Base-by-base conservation (phyloP, 441 rosid species). In the Geranium incanum region DNA sequence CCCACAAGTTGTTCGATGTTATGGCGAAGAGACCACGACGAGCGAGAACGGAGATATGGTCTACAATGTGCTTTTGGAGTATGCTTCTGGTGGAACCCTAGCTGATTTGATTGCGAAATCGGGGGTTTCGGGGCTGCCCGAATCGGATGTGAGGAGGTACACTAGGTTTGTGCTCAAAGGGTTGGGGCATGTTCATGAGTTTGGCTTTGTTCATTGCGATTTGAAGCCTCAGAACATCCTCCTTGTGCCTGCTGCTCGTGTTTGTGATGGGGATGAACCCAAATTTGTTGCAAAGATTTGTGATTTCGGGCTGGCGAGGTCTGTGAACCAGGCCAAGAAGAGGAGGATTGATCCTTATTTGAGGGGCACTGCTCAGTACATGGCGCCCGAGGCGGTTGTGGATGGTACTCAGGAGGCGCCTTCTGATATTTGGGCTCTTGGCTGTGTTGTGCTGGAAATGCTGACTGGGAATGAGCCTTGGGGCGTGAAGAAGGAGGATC, bases 281-380 rank as follows among this genome's bases (percentile, higher is more conserved):
- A 57, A 72, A 7, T 80, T 70, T 39, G 76, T 72, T 36, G 77
- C 72, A 0, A 81, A 81, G 73, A 64, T 81, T 7, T 80, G 77
- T 6, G 84, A 83, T 78, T 79, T 83, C 3, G 86, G 86, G 50
- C 18, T 81, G 28, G 80, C 84, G 4, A 83, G 75, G 79, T 67
- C 66, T 33, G 70, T 28, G 9, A 69, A 52, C 12, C 66, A 16
- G 36, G 43, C 65, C 67, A 75, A 70, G 67, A 79, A 13, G 52
- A 69, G 45, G 70, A 74, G 45, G 66, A 2, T 33, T 7, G 72
- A 57, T 70, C 43, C 72, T 66, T 65, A 12, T 41, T 23, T 72
- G 63, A 67, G 82, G 66, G 86, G 84, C 5, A 81, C 84, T 5
- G 60, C 77, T 0, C 11, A 64, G 74, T 81, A 78, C 57, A 52